These are phyloP conservation scores for Marchantia paleacea DNA, from an alignment of 225 moss, liverwort and hornwort genomes.

Conservation along the genomic window DNA sequence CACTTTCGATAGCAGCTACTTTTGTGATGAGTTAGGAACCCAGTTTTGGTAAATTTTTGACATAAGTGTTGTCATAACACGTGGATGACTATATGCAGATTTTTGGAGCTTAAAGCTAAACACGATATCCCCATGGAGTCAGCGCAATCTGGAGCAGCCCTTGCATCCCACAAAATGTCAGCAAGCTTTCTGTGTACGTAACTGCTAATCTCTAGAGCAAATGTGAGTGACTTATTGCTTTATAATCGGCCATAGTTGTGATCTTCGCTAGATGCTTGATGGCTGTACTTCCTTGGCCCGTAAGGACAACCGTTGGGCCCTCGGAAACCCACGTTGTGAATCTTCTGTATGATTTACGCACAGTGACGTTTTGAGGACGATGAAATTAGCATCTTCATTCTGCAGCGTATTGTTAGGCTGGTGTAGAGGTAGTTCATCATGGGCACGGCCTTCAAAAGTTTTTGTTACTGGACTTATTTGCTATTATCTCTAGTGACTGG, in stretches of 20 bases:
- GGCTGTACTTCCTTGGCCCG: background rate
- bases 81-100: slow-evolving; percentile 17
- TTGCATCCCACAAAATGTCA: slow-evolving; percentile 35
- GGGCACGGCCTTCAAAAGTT: background rate
- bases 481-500: background rate
- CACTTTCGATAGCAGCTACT: background rate
- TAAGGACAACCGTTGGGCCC: background rate
- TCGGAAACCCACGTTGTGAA: background rate
- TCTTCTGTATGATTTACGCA: background rate
- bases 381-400: background rate
- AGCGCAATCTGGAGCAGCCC: slow-evolving; percentile 25
- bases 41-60: background rate
- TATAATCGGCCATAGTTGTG: background rate
- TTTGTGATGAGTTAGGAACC: background rate
- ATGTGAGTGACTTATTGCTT: background rate
- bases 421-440: background rate
- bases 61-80: background rate
- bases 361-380: background rate
- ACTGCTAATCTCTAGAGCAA: background rate
- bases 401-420: background rate
- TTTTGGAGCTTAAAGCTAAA: slow-evolving; percentile 24
- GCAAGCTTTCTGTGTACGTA: slow-evolving; percentile 34
- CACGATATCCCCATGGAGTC: slow-evolving; percentile 45
- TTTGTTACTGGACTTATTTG: background rate
- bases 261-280: background rate